These are phyloP conservation scores for Blumeriella jaapii DNA, from an alignment of 2,329 filamentous ascomycete genomes.

Conservation along the genomic window DNA sequence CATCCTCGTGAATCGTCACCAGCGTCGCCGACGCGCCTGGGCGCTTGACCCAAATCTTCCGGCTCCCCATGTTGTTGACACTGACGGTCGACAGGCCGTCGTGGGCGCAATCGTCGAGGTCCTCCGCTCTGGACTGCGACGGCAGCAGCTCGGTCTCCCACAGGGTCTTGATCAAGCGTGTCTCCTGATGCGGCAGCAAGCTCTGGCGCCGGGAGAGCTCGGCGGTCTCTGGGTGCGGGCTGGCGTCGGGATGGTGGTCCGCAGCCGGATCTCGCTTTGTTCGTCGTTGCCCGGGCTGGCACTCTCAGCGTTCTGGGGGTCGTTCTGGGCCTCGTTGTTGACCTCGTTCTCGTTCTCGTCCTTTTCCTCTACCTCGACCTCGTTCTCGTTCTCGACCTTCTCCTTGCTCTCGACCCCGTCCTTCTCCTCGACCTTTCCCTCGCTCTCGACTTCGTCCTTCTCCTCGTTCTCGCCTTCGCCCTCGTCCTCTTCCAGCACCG, in stretches of 20 bases:
- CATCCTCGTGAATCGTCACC: conserved; percentile 74
- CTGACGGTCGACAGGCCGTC: conserved; percentile 24
- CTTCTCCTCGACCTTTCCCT: too few species aligned
- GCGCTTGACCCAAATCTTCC: conserved; percentile 93
- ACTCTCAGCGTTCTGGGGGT: conserved; percentile 10
- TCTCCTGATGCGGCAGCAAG: conserved; percentile 34
- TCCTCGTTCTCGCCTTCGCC: too few species aligned
- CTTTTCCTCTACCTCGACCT: too few species aligned
- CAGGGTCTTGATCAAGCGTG: conserved; percentile 39
- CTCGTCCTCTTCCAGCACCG: conserved; percentile 18
- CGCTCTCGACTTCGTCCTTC: too few species aligned
- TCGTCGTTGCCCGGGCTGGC: conserved; percentile 1
- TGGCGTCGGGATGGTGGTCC: conserved; percentile 3
- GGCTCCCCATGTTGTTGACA: conserved; percentile 44
- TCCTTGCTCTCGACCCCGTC: too few species aligned
- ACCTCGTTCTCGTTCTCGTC: too few species aligned
- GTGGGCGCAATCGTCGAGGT: conserved; percentile 25
- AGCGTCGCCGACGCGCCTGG: conserved; percentile 77
- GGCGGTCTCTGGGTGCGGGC: conserved; percentile 14
- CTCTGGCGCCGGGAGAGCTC: conserved; percentile 30
- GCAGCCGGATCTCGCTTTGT: background rate
- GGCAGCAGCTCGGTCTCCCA: conserved; percentile 32
- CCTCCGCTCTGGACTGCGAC: conserved; percentile 27
- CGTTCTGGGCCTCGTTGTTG: too few species aligned
- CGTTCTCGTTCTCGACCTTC: too few species aligned